Percentiles rank a stretch among this genome's conserved stretches.
Conservation (phyloP, 2,329 filamentous ascomycete genomes). For the Beauveria varroae region DNA sequence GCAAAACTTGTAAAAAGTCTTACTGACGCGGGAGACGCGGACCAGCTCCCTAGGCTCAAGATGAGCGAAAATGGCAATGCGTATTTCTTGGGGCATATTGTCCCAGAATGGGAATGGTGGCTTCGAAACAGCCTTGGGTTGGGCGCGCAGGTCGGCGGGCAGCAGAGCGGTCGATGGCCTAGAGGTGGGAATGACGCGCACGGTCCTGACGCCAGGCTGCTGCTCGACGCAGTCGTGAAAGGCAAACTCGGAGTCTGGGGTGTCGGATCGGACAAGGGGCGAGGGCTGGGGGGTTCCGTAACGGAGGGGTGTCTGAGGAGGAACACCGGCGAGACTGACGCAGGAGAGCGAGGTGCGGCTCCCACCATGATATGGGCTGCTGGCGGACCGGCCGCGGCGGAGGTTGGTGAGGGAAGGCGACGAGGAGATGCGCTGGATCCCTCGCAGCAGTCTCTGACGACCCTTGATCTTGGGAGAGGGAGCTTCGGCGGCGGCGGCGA, state of each 20-base stretch:
- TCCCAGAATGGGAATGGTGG: conserved; percentile 63
- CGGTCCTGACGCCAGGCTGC: conserved; percentile 46
- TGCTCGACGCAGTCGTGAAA: conserved; percentile 34
- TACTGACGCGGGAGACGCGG: conserved; percentile 67
- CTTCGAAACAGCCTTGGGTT: conserved; percentile 20
- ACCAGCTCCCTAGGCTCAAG: conserved; percentile 76
- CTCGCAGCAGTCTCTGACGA: conserved; percentile 62
- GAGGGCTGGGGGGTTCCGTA: conserved; percentile 31
- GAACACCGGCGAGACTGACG: conserved; percentile 40
- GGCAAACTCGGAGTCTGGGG: conserved; percentile 32
- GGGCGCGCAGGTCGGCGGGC: conserved; percentile 48
- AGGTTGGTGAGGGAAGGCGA: conserved; percentile 62
- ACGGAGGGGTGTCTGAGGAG: conserved; percentile 21
- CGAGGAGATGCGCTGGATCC: conserved; percentile 75
- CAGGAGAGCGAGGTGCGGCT: conserved; percentile 45
- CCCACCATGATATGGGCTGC: conserved; percentile 53
- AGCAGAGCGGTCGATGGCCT: conserved; percentile 48
- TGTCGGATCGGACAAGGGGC: conserved; percentile 33
- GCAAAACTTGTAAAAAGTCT: conserved; percentile 71
- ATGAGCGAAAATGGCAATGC: conserved; percentile 68
- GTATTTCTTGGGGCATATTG: conserved; percentile 74
- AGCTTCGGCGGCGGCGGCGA: conserved; percentile 16
- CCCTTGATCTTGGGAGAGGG: conserved; percentile 51
- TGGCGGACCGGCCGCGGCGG: conserved; percentile 57
- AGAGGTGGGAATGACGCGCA: conserved; percentile 34